Evolutionary conservation across 2,329 filamentous ascomycete genomes (phyloP), one percentile per base, ranked within the genome.

Genomic region (Ramularia endophylla): DNA sequence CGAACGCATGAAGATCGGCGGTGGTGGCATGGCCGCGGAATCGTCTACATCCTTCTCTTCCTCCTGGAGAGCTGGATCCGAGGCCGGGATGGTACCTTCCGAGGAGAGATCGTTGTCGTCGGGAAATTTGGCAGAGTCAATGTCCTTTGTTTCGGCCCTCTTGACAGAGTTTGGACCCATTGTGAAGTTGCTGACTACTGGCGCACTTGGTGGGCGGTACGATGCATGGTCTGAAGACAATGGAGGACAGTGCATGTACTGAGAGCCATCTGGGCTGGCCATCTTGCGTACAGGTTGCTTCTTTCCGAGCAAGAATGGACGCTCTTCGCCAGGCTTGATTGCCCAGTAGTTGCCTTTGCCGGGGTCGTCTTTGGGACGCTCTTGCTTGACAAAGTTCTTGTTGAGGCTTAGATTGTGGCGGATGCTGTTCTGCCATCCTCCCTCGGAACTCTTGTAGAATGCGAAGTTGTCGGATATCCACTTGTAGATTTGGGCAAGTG

Each of bases 401-500:
- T 95, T 94, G 32, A 98, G 73, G 60, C 89, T 95, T 25, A 98
- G 79, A 56, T 98, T 98, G 66, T 98, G 92, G 25, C 92, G 85
- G 63, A 98, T 98, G 69, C 92, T 97, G 66, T 98, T 98, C 66
- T 97, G 90, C 92, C 92, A 98, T 49, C 92, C 90, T 8, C 85
- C 81, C 56, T 95, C 88, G 41, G 82, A 78, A 31, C 80, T 77
- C 53, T 78, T 82, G 70, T 97, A 98, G 66, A 90, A 95, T 4
- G 78, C 81, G 62, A 85, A 97, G 13, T 83, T 89, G 62, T 94
- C 87, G n/a, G 87, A 94, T 56, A 98, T 97, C 90, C 92, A 98
- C 62, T 94, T 95, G 75, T 97, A 98, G 54, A 98, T 98, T 64
- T 95, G 88, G 18, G 88, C 81, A 13, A 98, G 75, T 1, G 92